phyloP scores from a whole-genome alignment of 108 stramenopile species.

The Stephanodiscus minutulus region DNA sequence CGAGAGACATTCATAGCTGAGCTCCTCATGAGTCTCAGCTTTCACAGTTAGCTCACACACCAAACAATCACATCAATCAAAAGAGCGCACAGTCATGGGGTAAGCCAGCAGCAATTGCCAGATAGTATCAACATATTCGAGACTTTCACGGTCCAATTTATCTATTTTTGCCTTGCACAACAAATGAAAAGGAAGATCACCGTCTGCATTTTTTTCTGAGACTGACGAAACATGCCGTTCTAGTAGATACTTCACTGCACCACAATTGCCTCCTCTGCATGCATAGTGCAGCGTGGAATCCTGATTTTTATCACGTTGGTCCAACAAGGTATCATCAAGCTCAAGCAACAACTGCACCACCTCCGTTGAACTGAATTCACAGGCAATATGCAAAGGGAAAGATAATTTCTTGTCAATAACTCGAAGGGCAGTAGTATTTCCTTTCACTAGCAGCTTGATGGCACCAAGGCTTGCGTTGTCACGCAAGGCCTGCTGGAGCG shows the following conservation, averaged over 20 bases:
- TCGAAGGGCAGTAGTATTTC: background rate
- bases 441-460: background rate
- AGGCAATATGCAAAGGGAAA: slow-evolving; percentile 16
- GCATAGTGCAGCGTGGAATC: slow-evolving; percentile 8
- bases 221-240: slow-evolving; percentile 7
- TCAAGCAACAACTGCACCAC: slow-evolving; percentile 12
- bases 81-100: slow-evolving; percentile 1
- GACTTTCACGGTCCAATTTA: slow-evolving; percentile 8
- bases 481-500: slow-evolving; percentile 18
- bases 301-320: background rate
- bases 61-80: no score
- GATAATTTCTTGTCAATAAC: background rate
- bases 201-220: background rate
- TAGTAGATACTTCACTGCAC: background rate
- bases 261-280: slow-evolving; percentile 6
- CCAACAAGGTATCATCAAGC: background rate
- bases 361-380: slow-evolving; percentile 6
- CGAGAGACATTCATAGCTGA: no score
- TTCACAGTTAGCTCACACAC: no score
- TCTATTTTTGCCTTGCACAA: slow-evolving; percentile 1
- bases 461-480: slow-evolving; percentile 2
- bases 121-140: slow-evolving; percentile 10
- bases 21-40: no score
- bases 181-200: slow-evolving; percentile 6
- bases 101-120: slow-evolving; percentile 15